Percentiles rank a stretch among this genome's conserved stretches.
These are phyloP conservation scores for Luffa aegyptiaca DNA, from an alignment of 306 rosid genomes.

Conservation along the genomic window DNA sequence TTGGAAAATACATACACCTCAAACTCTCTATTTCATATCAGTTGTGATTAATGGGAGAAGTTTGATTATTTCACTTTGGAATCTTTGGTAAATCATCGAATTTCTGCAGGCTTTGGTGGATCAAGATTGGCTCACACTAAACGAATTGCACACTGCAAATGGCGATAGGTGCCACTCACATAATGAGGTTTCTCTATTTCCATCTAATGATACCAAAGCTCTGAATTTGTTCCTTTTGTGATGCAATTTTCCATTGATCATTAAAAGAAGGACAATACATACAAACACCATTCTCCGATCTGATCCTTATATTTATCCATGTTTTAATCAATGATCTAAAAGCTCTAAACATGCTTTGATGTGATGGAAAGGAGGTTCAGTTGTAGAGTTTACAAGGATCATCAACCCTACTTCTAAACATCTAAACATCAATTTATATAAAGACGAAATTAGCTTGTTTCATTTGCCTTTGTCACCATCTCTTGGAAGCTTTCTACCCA, in stretches of 20 bases:
- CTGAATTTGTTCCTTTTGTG: background rate
- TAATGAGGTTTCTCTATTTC: background rate
- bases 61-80: background rate
- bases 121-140: background rate
- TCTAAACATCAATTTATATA: background rate
- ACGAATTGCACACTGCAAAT: background rate
- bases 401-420: background rate
- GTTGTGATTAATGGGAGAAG: background rate
- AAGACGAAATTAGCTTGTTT: slow-evolving; percentile 3
- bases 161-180: background rate
- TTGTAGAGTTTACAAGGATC: background rate
- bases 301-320: background rate
- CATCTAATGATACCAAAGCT: background rate
- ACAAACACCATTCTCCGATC: background rate
- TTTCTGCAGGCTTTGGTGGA: background rate
- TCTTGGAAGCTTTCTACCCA: slow-evolving; percentile 77
- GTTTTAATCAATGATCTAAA: background rate
- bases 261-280: background rate
- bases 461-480: slow-evolving; percentile 53
- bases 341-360: background rate
- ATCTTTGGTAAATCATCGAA: background rate
- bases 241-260: background rate
- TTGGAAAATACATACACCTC: background rate
- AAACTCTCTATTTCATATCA: background rate
- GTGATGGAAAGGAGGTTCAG: background rate